phyloP scores from a whole-genome alignment of 2,329 filamentous ascomycete genomes.

The Stemphylium lycopersici region DNA sequence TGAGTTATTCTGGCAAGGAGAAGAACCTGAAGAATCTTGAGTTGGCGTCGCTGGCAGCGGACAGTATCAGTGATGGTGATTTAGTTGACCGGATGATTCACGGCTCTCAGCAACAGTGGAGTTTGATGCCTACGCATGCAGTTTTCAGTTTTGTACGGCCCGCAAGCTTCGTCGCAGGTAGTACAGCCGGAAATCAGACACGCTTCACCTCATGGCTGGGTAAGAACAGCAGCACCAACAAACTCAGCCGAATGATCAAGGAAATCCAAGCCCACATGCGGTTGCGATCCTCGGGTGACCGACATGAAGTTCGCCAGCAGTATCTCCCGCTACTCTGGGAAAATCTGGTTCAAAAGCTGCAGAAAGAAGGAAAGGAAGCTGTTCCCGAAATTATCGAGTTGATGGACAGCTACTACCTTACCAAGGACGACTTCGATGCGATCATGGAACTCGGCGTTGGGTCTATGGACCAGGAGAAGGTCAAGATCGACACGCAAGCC shows the following conservation, averaged over 20 bases:
- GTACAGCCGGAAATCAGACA: conserved; percentile 68
- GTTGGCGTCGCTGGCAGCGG: conserved; percentile 82
- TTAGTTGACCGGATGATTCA: conserved; percentile 98
- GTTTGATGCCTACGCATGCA: conserved; percentile 94
- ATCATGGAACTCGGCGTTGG: conserved; percentile 92
- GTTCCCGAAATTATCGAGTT: conserved; percentile 85
- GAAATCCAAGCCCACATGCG: conserved; percentile 98
- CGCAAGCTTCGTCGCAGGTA: conserved; percentile 83
- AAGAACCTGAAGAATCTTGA: conserved; percentile 83
- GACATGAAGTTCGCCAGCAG: conserved; percentile 91
- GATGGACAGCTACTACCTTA: conserved; percentile 97
- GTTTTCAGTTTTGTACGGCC: conserved; percentile 94
- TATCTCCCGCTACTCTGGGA: conserved; percentile 91
- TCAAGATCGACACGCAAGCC: conserved; percentile 82
- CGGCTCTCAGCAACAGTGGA: conserved; percentile 97
- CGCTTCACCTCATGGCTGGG: conserved; percentile 92
- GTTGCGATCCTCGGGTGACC: conserved; percentile 84
- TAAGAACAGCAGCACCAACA: conserved; percentile 83
- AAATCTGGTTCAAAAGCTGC: conserved; percentile 74
- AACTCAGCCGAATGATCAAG: conserved; percentile 79
- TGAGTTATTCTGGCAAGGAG: conserved; percentile 68
- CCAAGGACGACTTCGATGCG: conserved; percentile 91
- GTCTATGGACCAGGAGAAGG: conserved; percentile 73
- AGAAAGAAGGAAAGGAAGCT: conserved; percentile 79
- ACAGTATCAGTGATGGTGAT: conserved; percentile 97